Conservation (phyloP, 2,329 filamentous ascomycete genomes). For the Cadophora sp. region DNA sequence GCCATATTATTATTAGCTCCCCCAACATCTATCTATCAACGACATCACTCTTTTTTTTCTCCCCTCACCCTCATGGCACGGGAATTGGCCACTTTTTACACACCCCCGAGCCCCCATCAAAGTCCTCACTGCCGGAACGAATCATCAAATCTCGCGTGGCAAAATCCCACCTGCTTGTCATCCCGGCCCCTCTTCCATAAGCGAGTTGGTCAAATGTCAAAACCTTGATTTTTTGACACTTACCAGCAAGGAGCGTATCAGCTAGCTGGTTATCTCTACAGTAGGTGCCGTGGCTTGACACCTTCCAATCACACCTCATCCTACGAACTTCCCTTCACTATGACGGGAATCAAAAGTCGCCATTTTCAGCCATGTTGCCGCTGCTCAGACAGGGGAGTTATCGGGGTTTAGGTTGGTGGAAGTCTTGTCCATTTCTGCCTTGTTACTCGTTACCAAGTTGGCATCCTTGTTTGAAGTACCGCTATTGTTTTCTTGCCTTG, state of each 20-base stretch:
- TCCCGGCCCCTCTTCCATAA: conserved; percentile 8
- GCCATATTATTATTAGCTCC: conserved; percentile 6
- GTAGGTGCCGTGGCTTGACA: conserved; percentile 1
- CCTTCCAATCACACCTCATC: conserved; percentile 1
- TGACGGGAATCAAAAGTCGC: not conserved
- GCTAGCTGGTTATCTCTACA: not conserved
- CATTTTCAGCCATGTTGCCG: not conserved
- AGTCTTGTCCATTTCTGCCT: not conserved
- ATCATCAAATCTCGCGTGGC: conserved; percentile 16
- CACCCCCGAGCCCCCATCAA: too few relatives aligned
- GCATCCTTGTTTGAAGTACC: not conserved
- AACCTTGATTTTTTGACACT: conserved; percentile 17
- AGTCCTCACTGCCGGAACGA: not conserved
- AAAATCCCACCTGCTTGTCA: conserved; percentile 7
- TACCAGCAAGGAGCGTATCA: conserved; percentile 1
- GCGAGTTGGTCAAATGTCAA: conserved; percentile 6
- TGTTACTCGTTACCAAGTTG: conserved; percentile 4
- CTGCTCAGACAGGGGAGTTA: not conserved
- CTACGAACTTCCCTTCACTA: not conserved
- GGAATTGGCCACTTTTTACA: not conserved
- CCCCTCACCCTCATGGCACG: not conserved
- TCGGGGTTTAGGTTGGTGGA: not conserved
- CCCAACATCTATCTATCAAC: not conserved
- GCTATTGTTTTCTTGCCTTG: not conserved
- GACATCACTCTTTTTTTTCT: not conserved